Base-by-base conservation (phyloP, 352 stramenopile species). In the Phytophthora idaei region DNA sequence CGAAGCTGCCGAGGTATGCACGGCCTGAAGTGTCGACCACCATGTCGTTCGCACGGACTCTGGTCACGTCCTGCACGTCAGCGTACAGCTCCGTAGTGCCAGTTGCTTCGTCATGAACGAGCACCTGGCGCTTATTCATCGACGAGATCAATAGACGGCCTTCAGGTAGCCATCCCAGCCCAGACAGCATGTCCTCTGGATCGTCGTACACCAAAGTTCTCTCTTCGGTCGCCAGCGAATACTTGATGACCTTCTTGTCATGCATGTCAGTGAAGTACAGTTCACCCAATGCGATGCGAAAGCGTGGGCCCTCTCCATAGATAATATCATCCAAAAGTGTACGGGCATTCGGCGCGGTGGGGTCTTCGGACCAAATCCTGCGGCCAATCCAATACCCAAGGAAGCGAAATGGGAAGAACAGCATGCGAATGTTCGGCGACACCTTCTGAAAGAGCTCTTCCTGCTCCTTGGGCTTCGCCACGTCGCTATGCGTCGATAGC, bases 211-310 rank as follows among this genome's bases (percentile, higher is more conserved):
- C 74, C 0, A 81, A 44, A 8, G 71, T 73, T 31, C 57, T 64
- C 28, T 67, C 52, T 11, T 78, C 63, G n/a, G 67, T 81, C 4
- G 29, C 49, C 27, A 90, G 64, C 15, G 83, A 74, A 52, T 85
- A 89, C 61, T 81, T 81, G 55, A 85, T 51, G 36, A 92, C 77
- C 58, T 85, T 72, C 41, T 84, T 74, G 31, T 63, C 77, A 60
- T 80, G 78, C 80, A 90, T 92, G 42, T 92, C 84, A 9, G 69
- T 71, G 52, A 88, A 90, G 59, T 90, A 92, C 12, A 92, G 29
- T 21, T 81, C 78, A 1, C 77, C 67, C 10, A 85, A 75, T 4
- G 69, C 14, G 27, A 77, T 7, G 17, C 80, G 81, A 55, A 90
- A 92, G 46, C 84, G 84, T 25, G 80, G 84, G 0, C 74, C 73